phyloP scores from a whole-genome alignment of 2,329 filamentous ascomycete genomes.

The Stachybotrys chlorohalonatus region DNA sequence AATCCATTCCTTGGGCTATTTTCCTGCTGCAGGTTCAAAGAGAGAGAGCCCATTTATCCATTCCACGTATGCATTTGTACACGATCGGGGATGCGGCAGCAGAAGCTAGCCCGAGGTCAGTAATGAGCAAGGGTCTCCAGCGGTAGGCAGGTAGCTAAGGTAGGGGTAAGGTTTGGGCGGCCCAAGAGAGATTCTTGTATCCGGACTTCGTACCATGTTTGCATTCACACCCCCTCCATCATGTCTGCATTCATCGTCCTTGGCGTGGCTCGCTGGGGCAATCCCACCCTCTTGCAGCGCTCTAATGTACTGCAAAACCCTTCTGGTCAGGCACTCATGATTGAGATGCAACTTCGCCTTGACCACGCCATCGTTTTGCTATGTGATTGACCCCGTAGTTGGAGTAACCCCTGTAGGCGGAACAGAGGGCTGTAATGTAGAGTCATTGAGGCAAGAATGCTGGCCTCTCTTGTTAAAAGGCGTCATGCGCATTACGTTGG shows the following conservation, averaged over 20 bases:
- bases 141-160: not conserved
- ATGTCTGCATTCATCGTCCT: not conserved
- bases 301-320: conserved; percentile 22
- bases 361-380: conserved; percentile 12
- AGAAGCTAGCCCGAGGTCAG: not conserved
- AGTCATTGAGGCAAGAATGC: too few species aligned
- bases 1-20: too few species aligned
- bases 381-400: conserved; percentile 4
- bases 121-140: not conserved
- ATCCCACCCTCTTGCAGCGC: not conserved
- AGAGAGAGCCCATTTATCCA: too few species aligned
- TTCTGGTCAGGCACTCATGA: conserved; percentile 17
- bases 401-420: not conserved
- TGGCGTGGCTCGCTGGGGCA: not conserved
- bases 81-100: too few species aligned
- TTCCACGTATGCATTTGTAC: too few species aligned
- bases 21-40: too few species aligned
- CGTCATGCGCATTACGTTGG: not conserved
- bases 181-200: not conserved
- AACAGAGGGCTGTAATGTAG: not conserved
- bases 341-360: conserved; percentile 11
- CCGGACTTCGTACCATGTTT: not conserved
- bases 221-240: not conserved
- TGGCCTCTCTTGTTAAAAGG: not conserved
- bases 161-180: too few species aligned